Percentiles rank a stretch among this genome's conserved stretches.
Evolutionary conservation across 768 basidiomycete species (phyloP).

Genomic region (Auriscalpium orientale): DNA sequence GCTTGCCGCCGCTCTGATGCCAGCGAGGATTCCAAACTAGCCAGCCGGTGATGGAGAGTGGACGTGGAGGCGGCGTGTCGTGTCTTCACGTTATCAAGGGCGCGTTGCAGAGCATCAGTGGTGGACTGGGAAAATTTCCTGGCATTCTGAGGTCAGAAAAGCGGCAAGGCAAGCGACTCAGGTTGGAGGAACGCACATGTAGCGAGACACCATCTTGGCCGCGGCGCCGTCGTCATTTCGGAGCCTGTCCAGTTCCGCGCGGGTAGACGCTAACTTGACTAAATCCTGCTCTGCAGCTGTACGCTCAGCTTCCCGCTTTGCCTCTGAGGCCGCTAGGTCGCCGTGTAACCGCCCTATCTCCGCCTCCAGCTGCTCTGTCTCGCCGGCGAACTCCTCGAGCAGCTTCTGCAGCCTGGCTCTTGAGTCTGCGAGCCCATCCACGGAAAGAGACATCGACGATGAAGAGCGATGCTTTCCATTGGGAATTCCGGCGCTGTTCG

Average conservation of each 20-base stretch:
- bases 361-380: conserved; percentile 37
- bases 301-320: conserved; percentile 40
- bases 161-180: neutral
- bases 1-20: conserved; percentile 35
- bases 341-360: conserved; percentile 35
- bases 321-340: conserved; percentile 36
- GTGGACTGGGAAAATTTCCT: conserved; percentile 83
- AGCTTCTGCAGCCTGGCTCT: conserved; percentile 42
- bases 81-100: conserved; percentile 48
- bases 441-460: conserved; percentile 12
- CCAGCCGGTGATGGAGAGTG: conserved; percentile 47
- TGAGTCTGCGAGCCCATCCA: conserved; percentile 35
- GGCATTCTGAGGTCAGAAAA: neutral
- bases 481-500: conserved; percentile 1
- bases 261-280: conserved; percentile 35
- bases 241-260: conserved; percentile 46
- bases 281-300: conserved; percentile 35
- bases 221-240: conserved; percentile 66
- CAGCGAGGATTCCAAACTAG: conserved; percentile 36
- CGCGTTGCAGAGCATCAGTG: conserved; percentile 54
- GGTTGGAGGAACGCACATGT: conserved; percentile 50
- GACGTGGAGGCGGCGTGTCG: conserved; percentile 56
- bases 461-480: conserved; percentile 1
- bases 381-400: conserved; percentile 39
- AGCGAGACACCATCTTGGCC: conserved; percentile 76